Base-by-base conservation (phyloP, 2,329 filamentous ascomycete genomes). In the Neocatenulostroma microsporum region DNA sequence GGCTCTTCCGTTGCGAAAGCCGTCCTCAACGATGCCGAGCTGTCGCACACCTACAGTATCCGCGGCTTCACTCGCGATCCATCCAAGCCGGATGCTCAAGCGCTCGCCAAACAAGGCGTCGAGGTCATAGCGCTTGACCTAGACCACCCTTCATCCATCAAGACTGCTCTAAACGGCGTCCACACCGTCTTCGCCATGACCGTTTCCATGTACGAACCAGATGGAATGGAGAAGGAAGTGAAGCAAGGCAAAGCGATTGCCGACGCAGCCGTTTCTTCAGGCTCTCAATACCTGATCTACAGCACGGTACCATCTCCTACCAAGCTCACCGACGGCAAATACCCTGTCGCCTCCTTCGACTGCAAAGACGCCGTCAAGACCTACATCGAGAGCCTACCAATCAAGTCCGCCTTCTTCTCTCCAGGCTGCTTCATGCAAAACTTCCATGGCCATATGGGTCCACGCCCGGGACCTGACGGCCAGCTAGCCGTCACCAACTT, bases 31-130 rank as follows among this genome's bases (percentile, higher is more conserved):
- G 60, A 64, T 50, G 52, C 69, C 0, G 55, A 63, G 37, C 57
- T 70, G 2, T 64, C 61, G 8, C 57, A 62, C 24, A 47, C 62
- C 21, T 76, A 67, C 62, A 51, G 56, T 3, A 58, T 79, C 30
- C 70, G 74, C 23, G 76, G 61, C 26, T 60, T 78, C 13, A 74
- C 74, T 3, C 69, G 75, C 30, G 60, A n/a, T n/a, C n/a, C n/a
- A 73, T 41, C 37, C 55, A 2, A 51, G 55, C 3, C n/a, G n/a
- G n/a, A n/a, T n/a, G n/a, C n/a, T n/a, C n/a, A n/a, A n/a, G n/a
- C n/a, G n/a, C n/a, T n/a, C n/a, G n/a, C n/a, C n/a, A 62, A 68
- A 48, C 55, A 54, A 1, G 70, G 69, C 3, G 65, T 69, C 3
- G 66, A 76, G 30, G 55, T 76, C n/a, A 62, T 72, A 23, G 42